Conservation (phyloP, 371 early-diverging fungal species). For the Mucor irregularis region DNA sequence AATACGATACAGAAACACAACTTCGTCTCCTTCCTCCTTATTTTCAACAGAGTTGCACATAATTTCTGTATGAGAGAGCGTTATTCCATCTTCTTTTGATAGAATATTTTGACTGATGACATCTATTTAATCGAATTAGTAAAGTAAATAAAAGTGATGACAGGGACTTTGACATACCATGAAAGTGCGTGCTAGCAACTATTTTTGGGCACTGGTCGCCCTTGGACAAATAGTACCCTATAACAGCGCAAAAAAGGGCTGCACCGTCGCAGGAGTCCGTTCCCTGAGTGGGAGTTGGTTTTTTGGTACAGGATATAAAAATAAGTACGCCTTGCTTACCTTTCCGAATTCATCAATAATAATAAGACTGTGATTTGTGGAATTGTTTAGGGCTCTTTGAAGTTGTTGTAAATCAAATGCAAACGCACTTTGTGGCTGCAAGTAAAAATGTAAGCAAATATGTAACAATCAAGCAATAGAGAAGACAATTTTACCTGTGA, state of each 20-base stretch:
- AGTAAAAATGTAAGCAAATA: not conserved
- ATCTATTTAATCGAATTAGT: not conserved
- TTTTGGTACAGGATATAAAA: not conserved
- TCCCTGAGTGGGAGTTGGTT: constrained; percentile 21
- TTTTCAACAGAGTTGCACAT: constrained; percentile 2
- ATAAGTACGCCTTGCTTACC: constrained; percentile 15
- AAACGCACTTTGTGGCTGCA: constrained; percentile 71
- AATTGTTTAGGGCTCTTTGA: constrained; percentile 50
- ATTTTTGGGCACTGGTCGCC: constrained; percentile 44
- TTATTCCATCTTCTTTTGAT: constrained; percentile 5
- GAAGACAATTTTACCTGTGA: constrained; percentile 31
- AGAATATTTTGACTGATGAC: constrained; percentile 1
- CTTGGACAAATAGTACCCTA: constrained; percentile 52
- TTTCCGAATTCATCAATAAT: constrained; percentile 68
- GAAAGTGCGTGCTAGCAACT: constrained; percentile 68
- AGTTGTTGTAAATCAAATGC: constrained; percentile 71
- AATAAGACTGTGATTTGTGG: constrained; percentile 56
- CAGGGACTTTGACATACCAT: constrained; percentile 35
- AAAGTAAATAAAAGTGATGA: not conserved
- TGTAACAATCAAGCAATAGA: not conserved
- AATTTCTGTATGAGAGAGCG: constrained; percentile 36
- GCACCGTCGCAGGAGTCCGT: constrained; percentile 57
- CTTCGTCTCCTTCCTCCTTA: constrained; percentile 23
- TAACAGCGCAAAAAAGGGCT: constrained; percentile 56
- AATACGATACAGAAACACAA: constrained; percentile 59